Conservation (phyloP, 2,329 filamentous ascomycete genomes). For the Claviceps spartinae region DNA sequence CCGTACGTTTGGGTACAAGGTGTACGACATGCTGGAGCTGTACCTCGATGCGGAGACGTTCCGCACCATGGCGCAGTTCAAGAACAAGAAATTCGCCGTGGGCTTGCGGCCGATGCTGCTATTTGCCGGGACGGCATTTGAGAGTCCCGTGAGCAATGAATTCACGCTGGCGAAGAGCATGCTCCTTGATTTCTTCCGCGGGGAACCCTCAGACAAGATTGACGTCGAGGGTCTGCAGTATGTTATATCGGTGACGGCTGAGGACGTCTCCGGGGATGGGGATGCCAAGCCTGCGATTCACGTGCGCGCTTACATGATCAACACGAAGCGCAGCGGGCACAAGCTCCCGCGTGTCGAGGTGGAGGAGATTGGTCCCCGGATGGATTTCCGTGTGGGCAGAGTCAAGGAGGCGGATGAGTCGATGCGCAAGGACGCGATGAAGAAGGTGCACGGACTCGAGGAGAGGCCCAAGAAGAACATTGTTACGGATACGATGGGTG, state of each 20-base stretch:
- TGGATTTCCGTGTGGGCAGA: slow-evolving; percentile 81
- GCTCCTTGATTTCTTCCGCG: slow-evolving; percentile 83
- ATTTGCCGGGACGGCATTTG: slow-evolving; percentile 83
- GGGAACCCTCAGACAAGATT: slow-evolving; percentile 59
- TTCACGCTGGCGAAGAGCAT: slow-evolving; percentile 81
- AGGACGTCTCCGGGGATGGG: slow-evolving; percentile 38
- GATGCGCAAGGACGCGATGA: slow-evolving; percentile 81
- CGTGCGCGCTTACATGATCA: slow-evolving; percentile 72
- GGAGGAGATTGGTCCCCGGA: slow-evolving; percentile 87
- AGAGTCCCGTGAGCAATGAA: slow-evolving; percentile 63
- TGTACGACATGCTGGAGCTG: slow-evolving; percentile 91
- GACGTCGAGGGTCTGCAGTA: slow-evolving; percentile 94
- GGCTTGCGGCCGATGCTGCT: slow-evolving; percentile 80
- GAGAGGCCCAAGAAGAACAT: slow-evolving; percentile 94
- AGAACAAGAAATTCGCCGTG: slow-evolving; percentile 59
- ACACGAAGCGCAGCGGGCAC: slow-evolving; percentile 75
- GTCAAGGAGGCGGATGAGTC: slow-evolving; percentile 63
- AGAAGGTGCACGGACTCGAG: slow-evolving; percentile 62
- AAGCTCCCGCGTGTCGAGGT: slow-evolving; percentile 82
- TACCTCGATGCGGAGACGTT: slow-evolving; percentile 64
- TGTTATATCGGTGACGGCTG: slow-evolving; percentile 67
- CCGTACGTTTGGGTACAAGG: slow-evolving; percentile 71
- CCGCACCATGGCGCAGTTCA: slow-evolving; percentile 60
- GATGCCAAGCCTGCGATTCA: slow-evolving; percentile 43
- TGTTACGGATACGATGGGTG: slow-evolving; percentile 77